Conservation (phyloP, 257 asterid species). For the Handroanthus guayacan region DNA sequence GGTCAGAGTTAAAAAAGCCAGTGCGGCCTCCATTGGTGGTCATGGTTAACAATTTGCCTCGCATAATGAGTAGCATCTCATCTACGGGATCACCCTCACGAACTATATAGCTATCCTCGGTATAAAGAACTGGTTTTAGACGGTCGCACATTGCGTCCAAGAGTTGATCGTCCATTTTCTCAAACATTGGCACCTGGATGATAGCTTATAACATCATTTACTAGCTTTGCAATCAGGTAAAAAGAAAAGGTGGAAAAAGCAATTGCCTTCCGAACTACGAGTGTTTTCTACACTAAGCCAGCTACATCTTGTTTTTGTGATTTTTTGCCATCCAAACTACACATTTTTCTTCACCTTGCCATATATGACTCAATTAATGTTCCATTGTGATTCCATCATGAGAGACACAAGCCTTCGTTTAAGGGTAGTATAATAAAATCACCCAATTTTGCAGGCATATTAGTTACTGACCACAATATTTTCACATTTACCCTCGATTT, state of each 20-base stretch:
- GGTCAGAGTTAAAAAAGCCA: conserved; percentile 75
- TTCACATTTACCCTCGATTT: too few relatives aligned
- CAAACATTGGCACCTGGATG: conserved; percentile 85
- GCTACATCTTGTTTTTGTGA: too few relatives aligned
- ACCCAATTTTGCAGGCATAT: too few relatives aligned
- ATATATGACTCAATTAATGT: too few relatives aligned
- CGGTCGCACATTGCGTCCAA: conserved; percentile 88
- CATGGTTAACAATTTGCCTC: conserved; percentile 69
- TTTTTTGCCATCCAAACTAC: too few relatives aligned
- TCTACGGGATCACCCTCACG: conserved; percentile 96
- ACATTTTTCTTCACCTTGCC: too few relatives aligned
- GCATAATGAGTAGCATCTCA: conserved; percentile 86
- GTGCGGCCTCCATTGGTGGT: conserved; percentile 93
- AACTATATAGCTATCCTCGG: conserved; percentile 75
- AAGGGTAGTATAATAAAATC: too few relatives aligned
- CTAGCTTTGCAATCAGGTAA: neutral
- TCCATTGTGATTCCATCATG: too few relatives aligned
- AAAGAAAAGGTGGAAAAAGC: neutral
- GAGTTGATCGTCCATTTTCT: conserved; percentile 88
- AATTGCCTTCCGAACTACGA: too few relatives aligned
- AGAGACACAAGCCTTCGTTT: too few relatives aligned
- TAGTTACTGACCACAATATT: too few relatives aligned
- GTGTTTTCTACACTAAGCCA: too few relatives aligned
- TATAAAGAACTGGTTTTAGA: conserved; percentile 81
- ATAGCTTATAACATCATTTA: conserved; percentile 8